Evolutionary conservation across 108 stramenopile genomes (phyloP).

Genomic region (Discostella pseudostelligera): DNA sequence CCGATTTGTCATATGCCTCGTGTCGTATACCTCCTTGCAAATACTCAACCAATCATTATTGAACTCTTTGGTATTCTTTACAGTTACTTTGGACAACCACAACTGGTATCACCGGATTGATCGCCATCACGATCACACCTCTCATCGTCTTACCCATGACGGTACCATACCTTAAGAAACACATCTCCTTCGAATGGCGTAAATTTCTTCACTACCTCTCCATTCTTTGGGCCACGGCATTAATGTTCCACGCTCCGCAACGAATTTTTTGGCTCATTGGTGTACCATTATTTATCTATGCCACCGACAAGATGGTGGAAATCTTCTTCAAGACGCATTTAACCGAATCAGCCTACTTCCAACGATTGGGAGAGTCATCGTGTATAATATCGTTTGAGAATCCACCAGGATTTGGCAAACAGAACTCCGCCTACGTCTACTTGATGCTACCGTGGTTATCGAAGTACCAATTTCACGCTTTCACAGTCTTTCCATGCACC

Average conservation of each 20-base stretch:
- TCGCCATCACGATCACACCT: constrained; percentile 6
- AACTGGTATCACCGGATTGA: constrained; percentile 26
- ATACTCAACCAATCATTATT: no score
- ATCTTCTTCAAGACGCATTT: background rate
- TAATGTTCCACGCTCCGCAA: constrained; percentile 17
- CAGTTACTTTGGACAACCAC: constrained; percentile 4
- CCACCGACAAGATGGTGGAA: constrained; percentile 2
- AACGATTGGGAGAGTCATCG: constrained; percentile 14
- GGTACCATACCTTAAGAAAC: constrained; percentile 15
- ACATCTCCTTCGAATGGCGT: constrained; percentile 14
- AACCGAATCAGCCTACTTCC: background rate
- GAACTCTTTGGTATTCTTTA: background rate
- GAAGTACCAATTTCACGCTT: constrained; percentile 42
- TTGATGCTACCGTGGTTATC: constrained; percentile 41
- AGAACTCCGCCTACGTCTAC: constrained; percentile 38
- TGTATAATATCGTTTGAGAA: constrained; percentile 42
- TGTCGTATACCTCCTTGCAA: no score
- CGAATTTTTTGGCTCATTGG: constrained; percentile 21
- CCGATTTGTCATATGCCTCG: no score
- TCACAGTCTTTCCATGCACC: constrained; percentile 35
- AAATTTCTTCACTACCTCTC: constrained; percentile 20
- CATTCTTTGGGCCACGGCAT: constrained; percentile 10
- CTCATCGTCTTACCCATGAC: constrained; percentile 24
- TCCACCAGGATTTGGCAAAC: constrained; percentile 34
- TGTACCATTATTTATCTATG: constrained; percentile 17